Conservation (phyloP, 345 rosid genomes). For the Turritis glabra region DNA sequence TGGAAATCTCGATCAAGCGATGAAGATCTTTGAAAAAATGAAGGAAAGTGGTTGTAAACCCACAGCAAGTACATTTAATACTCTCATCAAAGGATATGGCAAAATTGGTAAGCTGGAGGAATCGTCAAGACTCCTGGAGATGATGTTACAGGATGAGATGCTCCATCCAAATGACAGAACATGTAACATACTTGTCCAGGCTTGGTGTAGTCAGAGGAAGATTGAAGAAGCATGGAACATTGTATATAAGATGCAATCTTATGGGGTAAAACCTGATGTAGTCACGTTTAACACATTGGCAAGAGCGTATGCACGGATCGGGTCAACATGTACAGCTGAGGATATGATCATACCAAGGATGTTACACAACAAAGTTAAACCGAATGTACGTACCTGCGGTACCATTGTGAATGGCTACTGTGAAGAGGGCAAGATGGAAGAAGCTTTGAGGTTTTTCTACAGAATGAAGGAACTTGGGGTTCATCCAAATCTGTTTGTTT, state of each 20-base stretch:
- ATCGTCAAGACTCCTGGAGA: conserved; percentile 60
- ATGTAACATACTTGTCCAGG: conserved; percentile 72
- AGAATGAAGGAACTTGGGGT: conserved; percentile 85
- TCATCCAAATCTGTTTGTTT: conserved; percentile 79
- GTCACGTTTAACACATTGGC: conserved; percentile 85
- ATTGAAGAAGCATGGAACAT: conserved; percentile 78
- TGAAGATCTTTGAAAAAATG: conserved; percentile 79
- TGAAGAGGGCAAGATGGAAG: conserved; percentile 77
- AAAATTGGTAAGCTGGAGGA: conserved; percentile 73
- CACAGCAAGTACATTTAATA: conserved; percentile 76
- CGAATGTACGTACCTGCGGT: conserved; percentile 84
- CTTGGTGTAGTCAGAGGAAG: conserved; percentile 75
- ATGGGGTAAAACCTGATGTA: conserved; percentile 71
- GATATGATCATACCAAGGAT: conserved; percentile 74
- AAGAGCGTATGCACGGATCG: conserved; percentile 63
- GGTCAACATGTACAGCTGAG: conserved; percentile 69
- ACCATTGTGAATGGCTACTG: conserved; percentile 78
- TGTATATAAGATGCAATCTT: conserved; percentile 66
- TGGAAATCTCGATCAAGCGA: conserved; percentile 73
- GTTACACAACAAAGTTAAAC: conserved; percentile 58
- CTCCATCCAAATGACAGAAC: conserved; percentile 77
- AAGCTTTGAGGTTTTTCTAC: conserved; percentile 71
- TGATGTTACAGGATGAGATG: conserved; percentile 54
- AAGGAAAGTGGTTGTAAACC: conserved; percentile 78
- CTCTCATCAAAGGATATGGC: conserved; percentile 89